Evolutionary conservation across 1,284 basidiomycete genomes (phyloP).

Genomic region (Pseudozyma flocculosa): DNA sequence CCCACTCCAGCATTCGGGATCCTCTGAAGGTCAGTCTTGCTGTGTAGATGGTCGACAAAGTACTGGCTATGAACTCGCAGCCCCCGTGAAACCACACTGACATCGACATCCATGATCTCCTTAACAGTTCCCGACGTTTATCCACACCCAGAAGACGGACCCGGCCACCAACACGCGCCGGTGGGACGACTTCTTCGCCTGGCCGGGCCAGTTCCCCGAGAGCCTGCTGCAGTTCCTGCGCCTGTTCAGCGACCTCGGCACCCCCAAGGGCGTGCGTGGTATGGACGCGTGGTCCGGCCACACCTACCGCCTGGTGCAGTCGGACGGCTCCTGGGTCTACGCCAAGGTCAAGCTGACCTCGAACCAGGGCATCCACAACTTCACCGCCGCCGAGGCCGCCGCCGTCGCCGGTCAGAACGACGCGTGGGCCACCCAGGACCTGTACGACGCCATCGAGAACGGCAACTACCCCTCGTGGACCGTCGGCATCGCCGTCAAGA

Average conservation of each 20-base stretch:
- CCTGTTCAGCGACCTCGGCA: conserved; percentile 72
- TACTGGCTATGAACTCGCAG: no score
- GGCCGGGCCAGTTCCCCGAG: conserved; percentile 59
- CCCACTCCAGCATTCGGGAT: no score
- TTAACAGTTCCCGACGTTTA: conserved; percentile 70
- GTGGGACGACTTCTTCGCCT: conserved; percentile 70
- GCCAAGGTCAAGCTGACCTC: conserved; percentile 16
- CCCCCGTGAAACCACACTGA: no score
- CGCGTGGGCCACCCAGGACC: conserved; percentile 66
- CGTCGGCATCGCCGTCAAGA: conserved; percentile 81
- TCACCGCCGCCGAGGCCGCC: conserved; percentile 62
- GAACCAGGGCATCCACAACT: conserved; percentile 38
- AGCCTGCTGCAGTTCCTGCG: conserved; percentile 19
- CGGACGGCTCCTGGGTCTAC: conserved; percentile 66
- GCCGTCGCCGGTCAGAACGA: conserved; percentile 73
- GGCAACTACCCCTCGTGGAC: conserved; percentile 78
- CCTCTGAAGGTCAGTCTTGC: no score
- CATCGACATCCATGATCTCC: conserved; percentile 60
- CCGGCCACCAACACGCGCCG: conserved; percentile 85
- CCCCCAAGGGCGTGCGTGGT: conserved; percentile 70
- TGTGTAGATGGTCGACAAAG: no score
- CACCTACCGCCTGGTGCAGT: conserved; percentile 85
- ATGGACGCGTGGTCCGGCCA: conserved; percentile 73
- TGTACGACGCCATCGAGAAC: conserved; percentile 73
- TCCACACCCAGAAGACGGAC: conserved; percentile 90